These are phyloP conservation scores for Salicornia ramosissima DNA, from an alignment of 148 eudicot species.

Conservation along the genomic window DNA sequence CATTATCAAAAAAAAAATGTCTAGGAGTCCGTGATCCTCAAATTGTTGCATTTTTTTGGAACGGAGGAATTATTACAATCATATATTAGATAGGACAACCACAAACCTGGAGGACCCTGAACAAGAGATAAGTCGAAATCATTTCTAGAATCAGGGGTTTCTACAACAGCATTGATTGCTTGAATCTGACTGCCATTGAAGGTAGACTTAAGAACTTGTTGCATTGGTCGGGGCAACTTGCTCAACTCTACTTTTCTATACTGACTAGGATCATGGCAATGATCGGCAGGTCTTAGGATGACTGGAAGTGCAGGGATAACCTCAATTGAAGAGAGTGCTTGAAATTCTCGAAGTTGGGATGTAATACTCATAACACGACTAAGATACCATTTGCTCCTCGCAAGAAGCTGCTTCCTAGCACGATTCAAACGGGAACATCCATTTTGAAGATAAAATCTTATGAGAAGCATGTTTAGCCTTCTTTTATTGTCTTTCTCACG, in stretches of 20 bases:
- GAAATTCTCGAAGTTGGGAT: constrained; percentile 94
- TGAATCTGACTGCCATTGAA: constrained; percentile 89
- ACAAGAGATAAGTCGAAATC: constrained; percentile 69
- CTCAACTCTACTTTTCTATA: constrained; percentile 41
- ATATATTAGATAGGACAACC: constrained; percentile 12
- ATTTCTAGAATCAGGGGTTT: constrained; percentile 41
- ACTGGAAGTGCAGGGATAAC: constrained; percentile 76
- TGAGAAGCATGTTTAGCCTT: constrained; percentile 58
- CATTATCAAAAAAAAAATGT: too few relatives aligned
- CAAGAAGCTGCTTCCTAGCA: constrained; percentile 76
- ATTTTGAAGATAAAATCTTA: constrained; percentile 80
- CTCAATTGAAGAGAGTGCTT: constrained; percentile 81
- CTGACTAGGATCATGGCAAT: constrained; percentile 32
- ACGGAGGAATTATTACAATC: too few relatives aligned
- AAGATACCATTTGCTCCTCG: constrained; percentile 86
- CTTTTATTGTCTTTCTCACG: constrained; percentile 74
- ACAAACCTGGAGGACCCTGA: constrained; percentile 99
- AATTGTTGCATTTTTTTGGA: too few relatives aligned
- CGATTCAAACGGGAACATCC: constrained; percentile 64
- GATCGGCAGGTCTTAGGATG: constrained; percentile 55
- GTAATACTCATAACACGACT: constrained; percentile 86
- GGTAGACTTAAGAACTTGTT: constrained; percentile 52
- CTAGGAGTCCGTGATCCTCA: too few relatives aligned
- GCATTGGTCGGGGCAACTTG: constrained; percentile 64
- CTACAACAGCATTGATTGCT: constrained; percentile 67